Evolutionary conservation across 805 yeast genomes (phyloP).

Genomic region (Cyberlindnera samutprakarnensis): DNA sequence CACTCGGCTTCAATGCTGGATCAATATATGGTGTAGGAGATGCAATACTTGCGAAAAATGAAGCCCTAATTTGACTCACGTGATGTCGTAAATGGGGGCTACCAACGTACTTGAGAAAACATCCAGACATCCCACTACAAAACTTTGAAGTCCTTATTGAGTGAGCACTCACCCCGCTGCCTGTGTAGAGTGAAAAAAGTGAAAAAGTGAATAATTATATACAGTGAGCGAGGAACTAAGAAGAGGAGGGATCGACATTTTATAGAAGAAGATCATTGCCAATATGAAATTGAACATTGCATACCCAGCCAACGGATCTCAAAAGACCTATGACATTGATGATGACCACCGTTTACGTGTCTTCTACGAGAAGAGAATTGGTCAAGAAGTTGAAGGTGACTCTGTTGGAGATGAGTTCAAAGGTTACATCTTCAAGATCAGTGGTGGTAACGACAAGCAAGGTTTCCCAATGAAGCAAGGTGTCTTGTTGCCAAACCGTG

Average conservation of each 20-base stretch:
- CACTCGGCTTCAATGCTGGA: not conserved
- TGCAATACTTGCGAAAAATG: no score
- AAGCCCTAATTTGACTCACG: conserved; percentile 2
- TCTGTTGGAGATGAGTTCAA: conserved; percentile 96
- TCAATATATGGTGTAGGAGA: no score
- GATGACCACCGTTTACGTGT: conserved; percentile 98
- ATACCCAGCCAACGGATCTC: conserved; percentile 99
- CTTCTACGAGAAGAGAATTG: conserved; percentile 99
- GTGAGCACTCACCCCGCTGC: no score
- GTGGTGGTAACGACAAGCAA: conserved; percentile 99
- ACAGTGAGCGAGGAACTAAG: no score
- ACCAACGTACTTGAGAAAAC: no score
- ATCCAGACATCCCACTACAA: no score
- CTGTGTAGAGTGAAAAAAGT: no score
- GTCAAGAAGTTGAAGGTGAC: conserved; percentile 99
- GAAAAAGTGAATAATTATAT: conserved; percentile 2
- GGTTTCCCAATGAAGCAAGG: conserved; percentile 99
- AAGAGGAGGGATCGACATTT: no score
- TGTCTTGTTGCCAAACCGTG: conserved; percentile 99
- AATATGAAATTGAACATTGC: conserved; percentile 84
- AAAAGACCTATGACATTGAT: conserved; percentile 94
- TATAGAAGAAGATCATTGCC: no score
- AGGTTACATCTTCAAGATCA: conserved; percentile 97
- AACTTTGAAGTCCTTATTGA: no score
- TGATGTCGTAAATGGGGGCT: not conserved